Base-by-base conservation (phyloP, 306 rosid species). In the Coriaria nepalensis region DNA sequence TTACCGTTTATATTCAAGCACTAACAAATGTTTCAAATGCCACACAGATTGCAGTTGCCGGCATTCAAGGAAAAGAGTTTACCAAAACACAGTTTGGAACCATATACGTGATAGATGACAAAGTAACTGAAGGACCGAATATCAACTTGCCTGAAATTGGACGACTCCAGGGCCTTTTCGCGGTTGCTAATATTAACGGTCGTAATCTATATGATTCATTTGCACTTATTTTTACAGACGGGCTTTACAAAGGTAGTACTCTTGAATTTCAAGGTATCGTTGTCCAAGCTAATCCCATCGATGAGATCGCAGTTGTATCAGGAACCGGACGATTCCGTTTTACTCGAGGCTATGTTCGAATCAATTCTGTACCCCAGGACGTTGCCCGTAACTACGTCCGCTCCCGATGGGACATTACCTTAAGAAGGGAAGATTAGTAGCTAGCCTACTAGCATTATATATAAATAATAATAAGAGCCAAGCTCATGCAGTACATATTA, bases 201-300 rank as follows among this genome's bases (percentile, higher is more conserved):
- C 67, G 71, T 50, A 78, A 61, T 0, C 33, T 77, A 61, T 64
- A 71, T 46, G 45, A 76, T 72, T 78, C 73, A 33, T 80, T 80
- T 61, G 73, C 83, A 0, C 68, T 80, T 67, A 52, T 73, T 4
- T 76, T 76, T 58, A 73, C 63, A 4, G 53, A 52, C 7, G 88
- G 88, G 6, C 64, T 61, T 14, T 76, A 50, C 64, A 60, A 44
- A 59, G 83, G 83, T 39, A 80, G 88, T 50, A 76, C 37, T 38
- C 59, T 76, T 71, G 80, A 76, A 64, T 73, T 76, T 61, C 88
- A 76, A 52, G 83, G 83, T 5, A 52, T 76, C 9, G 81, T 73
- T 53, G 37, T 73, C 4, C 70, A 61, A 52, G 9, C 61, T 0
- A 9, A 49, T 70, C 60, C 70, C 52, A 52, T 67, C 44, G 50